Evolutionary conservation across 345 rosid genomes (phyloP).

Genomic region (Noccaea bulbosa): DNA sequence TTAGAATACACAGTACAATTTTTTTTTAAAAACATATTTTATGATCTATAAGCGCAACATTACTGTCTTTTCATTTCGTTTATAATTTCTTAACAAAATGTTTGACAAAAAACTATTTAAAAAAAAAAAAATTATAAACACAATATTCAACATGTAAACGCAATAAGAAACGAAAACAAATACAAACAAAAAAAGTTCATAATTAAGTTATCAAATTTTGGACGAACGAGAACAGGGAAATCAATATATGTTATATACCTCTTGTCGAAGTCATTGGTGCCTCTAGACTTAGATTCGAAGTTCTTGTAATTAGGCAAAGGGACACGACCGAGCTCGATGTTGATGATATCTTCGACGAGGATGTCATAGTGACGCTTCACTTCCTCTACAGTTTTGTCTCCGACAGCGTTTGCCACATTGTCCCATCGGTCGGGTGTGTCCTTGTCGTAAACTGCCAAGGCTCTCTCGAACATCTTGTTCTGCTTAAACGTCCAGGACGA

Average conservation of each 20-base stretch:
- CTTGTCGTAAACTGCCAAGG: conserved; percentile 80
- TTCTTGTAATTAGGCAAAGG: conserved; percentile 75
- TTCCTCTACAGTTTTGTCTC: conserved; percentile 81
- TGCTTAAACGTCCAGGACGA: conserved; percentile 76
- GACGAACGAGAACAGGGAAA: neutral
- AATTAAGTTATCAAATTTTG: neutral
- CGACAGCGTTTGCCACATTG: conserved; percentile 80
- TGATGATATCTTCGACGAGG: conserved; percentile 73
- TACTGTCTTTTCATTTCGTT: neutral
- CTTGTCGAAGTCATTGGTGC: conserved; percentile 43
- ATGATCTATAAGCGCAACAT: neutral
- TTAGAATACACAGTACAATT: too few species aligned
- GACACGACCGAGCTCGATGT: conserved; percentile 72
- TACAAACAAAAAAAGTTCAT: neutral
- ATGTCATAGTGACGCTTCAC: conserved; percentile 84
- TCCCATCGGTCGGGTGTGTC: conserved; percentile 97
- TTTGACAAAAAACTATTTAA: neutral
- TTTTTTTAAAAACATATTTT: neutral
- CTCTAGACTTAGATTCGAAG: conserved; percentile 45
- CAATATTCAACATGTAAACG: neutral
- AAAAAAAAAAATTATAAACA: neutral
- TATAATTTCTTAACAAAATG: neutral
- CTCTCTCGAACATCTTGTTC: conserved; percentile 89
- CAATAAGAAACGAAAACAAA: neutral
- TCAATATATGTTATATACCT: conserved; percentile 45